phyloP scores from a whole-genome alignment of 257 asterid genomes.

The Solanum piurae region DNA sequence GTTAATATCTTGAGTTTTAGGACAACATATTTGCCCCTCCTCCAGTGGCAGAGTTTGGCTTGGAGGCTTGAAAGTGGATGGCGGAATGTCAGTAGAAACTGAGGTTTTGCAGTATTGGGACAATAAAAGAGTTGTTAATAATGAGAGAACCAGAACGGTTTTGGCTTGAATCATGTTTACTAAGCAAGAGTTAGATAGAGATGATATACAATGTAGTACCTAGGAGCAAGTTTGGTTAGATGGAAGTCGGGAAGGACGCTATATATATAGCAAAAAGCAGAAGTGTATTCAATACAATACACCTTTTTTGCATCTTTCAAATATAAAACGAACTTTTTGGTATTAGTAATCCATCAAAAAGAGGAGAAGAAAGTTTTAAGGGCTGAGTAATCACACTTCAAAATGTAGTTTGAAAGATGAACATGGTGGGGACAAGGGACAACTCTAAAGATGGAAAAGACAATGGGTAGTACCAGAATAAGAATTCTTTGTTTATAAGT shows the following conservation, averaged over 20 bases:
- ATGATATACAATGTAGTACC: background rate
- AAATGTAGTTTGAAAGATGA: background rate
- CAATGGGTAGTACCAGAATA: background rate
- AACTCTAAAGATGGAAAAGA: background rate
- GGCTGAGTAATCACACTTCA: background rate
- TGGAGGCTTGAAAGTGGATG: background rate
- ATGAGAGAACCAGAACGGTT: background rate
- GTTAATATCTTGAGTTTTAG: background rate
- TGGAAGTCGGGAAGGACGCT: background rate
- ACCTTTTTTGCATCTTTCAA: background rate
- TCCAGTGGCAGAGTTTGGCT: background rate
- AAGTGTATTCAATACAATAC: background rate
- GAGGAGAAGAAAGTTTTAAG: background rate
- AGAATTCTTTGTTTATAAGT: background rate
- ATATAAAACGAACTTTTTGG: background rate
- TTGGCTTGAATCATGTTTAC: background rate
- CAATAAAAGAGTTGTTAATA: background rate
- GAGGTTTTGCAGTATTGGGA: background rate
- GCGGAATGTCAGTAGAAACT: background rate
- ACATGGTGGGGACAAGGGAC: constrained; percentile 1
- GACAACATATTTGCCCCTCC: background rate
- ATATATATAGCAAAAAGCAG: background rate
- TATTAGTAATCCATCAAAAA: background rate
- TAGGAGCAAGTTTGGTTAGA: background rate
- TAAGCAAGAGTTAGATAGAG: background rate